A percentile compares a stretch with the other conserved stretches of the same genome.
Conservation (phyloP, 2,329 filamentous ascomycete genomes). For the Nemania sp. region DNA sequence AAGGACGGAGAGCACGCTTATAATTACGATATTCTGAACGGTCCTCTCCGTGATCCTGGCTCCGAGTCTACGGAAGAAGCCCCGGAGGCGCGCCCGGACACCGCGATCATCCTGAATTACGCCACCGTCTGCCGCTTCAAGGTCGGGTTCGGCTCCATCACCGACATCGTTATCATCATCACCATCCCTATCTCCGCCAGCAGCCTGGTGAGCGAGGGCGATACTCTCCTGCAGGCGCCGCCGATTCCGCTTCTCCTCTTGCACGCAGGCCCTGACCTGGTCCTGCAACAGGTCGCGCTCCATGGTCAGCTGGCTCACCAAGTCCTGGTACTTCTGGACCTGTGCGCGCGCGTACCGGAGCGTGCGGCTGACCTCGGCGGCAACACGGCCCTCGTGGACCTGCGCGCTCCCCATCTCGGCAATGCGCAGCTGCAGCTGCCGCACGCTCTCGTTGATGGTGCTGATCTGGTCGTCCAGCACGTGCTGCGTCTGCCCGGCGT, state of each 20-base stretch:
- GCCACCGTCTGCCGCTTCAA: no score
- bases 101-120: no score
- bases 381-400: not conserved
- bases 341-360: not conserved
- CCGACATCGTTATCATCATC: no score
- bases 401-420: not conserved
- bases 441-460: not conserved
- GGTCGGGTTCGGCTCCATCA: no score
- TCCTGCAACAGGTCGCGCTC: slow-evolving; percentile 26
- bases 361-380: not conserved
- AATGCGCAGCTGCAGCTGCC: not conserved
- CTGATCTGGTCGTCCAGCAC: slow-evolving; percentile 23
- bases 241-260: not conserved
- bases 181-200: no score
- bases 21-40: no score
- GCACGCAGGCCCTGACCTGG: not conserved
- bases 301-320: not conserved
- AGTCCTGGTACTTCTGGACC: not conserved
- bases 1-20: no score
- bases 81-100: no score
- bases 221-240: not conserved
- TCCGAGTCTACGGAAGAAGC: no score
- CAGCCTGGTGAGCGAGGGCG: no score
- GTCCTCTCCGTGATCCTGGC: no score
- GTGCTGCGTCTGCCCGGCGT: slow-evolving; percentile 4